A percentile compares a stretch with the other conserved stretches of the same genome.
phyloP scores from a whole-genome alignment of 2,329 filamentous ascomycete genomes.

The Aspergillus fumigatus region DNA sequence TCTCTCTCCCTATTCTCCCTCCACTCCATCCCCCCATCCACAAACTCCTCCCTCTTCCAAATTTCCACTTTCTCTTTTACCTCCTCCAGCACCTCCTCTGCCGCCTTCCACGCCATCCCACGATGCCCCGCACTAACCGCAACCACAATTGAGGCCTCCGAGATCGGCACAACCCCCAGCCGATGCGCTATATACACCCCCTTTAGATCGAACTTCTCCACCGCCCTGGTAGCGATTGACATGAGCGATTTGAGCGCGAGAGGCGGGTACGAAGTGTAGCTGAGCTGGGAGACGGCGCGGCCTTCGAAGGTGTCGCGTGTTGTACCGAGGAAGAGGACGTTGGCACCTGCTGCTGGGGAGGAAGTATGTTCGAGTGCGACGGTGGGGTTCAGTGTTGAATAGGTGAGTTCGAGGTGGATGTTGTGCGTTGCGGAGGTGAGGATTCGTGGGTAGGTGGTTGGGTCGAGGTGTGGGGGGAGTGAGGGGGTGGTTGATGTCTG shows the following conservation, averaged over 20 bases:
- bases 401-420: constrained; percentile 42
- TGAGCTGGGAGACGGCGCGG: constrained; percentile 40
- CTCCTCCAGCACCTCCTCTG: constrained; percentile 81
- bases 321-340: constrained; percentile 44
- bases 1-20: constrained; percentile 77
- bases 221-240: constrained; percentile 37
- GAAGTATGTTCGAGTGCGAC: constrained; percentile 32
- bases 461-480: constrained; percentile 32
- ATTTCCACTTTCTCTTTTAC: constrained; percentile 88
- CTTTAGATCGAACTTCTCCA: constrained; percentile 59
- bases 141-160: constrained; percentile 90
- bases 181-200: constrained; percentile 79
- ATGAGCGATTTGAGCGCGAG: constrained; percentile 39
- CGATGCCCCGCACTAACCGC: constrained; percentile 80
- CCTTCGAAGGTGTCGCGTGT: constrained; percentile 42
- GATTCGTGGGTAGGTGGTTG: constrained; percentile 38
- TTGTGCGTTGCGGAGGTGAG: constrained; percentile 25
- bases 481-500: background rate
- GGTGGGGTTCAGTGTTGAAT: constrained; percentile 35
- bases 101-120: constrained; percentile 78
- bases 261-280: constrained; percentile 41
- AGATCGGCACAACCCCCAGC: constrained; percentile 77
- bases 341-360: constrained; percentile 42
- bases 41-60: constrained; percentile 91
- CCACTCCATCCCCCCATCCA: constrained; percentile 69